Base-by-base conservation (phyloP, 176 grass and related monocot species). In the Aegilops bicornis region DNA sequence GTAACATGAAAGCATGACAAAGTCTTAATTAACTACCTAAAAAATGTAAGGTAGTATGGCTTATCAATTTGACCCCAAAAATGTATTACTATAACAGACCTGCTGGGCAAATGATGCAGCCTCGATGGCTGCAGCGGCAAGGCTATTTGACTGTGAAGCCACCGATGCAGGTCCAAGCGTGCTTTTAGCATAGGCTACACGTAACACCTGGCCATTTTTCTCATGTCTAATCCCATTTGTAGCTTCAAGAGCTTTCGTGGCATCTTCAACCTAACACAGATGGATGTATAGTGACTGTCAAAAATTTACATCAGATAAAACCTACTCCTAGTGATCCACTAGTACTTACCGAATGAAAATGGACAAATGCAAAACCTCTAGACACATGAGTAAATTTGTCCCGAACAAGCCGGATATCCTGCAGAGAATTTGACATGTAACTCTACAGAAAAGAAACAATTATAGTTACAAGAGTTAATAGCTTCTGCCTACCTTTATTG, bases 301-400 rank as follows among this genome's bases (percentile, higher is more conserved):
- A 37, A 10, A 87, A 79, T 66, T 36, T n/a, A 73, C 23, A 48
- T 17, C 31, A 82, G 33, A 63, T 36, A 82, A 77, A 85, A 79
- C 5, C 20, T 43, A 77, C 25, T 77, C 39, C 58, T 84, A 42
- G 59, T 15, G 50, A 72, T 80, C 42, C 29, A 77, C 56, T 39
- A 80, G 25, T 30, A 86, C 84, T 89, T 93, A 96, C 97, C 39
- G 97, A 96, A 89, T 97, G 91, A 87, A 99, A 99, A 91, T 99
- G 97, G 60, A 99, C 77, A 48, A 99, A 99, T 54, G 97, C 97
- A 76, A 99, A 99, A 84, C 97, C 97, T 80, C 94, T 94, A 24
- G 97, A 99, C 23, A 99, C 97, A 87, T 99, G 97, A 89, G 97
- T 99, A 79, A 99, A 99, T 84, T 92, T 96, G 88, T 97, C 97